Evolutionary conservation across 2,329 filamentous ascomycete species (phyloP).

Genomic region (Paraphaeosphaeria sporulosa): DNA sequence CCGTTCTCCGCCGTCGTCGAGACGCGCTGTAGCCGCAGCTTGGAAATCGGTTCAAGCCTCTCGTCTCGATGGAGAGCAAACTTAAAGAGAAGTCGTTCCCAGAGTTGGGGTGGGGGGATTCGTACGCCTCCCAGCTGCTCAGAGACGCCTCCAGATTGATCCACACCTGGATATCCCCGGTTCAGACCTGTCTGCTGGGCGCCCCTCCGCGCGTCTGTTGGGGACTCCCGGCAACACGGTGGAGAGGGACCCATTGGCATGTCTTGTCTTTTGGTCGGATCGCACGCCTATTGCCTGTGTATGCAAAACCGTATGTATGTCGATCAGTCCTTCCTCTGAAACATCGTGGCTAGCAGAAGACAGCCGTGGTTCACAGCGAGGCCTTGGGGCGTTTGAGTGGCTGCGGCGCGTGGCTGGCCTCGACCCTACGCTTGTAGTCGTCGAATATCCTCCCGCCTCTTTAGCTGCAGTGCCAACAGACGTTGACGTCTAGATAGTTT

Average conservation of each 20-base stretch:
- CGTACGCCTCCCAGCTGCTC: slow-evolving; percentile 5
- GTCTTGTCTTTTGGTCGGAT: not conserved
- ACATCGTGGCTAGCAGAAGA: not conserved
- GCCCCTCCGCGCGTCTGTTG: not conserved
- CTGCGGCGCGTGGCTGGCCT: not conserved
- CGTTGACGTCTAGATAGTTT: not conserved
- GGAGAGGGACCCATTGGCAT: not conserved
- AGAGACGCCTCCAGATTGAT: slow-evolving; percentile 22
- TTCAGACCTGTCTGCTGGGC: not conserved
- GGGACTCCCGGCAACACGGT: not conserved
- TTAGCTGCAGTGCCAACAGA: slow-evolving; percentile 12
- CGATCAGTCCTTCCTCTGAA: not conserved
- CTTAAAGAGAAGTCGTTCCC: not conserved
- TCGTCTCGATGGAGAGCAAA: not conserved
- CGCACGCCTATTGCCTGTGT: not conserved
- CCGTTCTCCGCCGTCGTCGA: slow-evolving; percentile 1
- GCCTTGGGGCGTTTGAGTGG: not conserved
- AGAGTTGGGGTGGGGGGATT: not conserved
- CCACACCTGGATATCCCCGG: slow-evolving; percentile 28
- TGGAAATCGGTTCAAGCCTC: not conserved
- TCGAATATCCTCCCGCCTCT: not conserved
- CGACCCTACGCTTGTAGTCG: not conserved
- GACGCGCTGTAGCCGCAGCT: not conserved
- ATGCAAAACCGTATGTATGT: not conserved
- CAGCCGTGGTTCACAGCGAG: not conserved